These are phyloP conservation scores for Chalciporus sphaerocephalus DNA, from an alignment of 768 basidiomycete species.

Conservation along the genomic window DNA sequence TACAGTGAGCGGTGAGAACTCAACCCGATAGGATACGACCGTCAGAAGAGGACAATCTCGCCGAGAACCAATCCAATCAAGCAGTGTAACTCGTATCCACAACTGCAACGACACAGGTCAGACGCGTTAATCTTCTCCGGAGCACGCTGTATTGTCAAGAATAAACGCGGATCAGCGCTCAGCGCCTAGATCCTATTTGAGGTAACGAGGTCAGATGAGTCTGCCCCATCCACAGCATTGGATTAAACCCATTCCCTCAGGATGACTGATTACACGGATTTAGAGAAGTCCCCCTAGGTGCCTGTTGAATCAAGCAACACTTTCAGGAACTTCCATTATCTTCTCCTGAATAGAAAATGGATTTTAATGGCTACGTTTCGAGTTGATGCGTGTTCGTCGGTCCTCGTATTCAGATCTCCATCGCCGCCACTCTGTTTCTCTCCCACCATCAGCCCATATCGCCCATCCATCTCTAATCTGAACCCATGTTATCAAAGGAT, in stretches of 20 bases:
- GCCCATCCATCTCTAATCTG: constrained; percentile 79
- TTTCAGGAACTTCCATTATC: not conserved
- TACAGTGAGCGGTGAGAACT: too few species aligned
- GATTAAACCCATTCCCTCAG: constrained; percentile 43
- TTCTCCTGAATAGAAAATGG: not conserved
- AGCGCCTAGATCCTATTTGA: too few species aligned
- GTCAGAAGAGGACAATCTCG: too few species aligned
- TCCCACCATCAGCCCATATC: constrained; percentile 75
- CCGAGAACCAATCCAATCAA: too few species aligned
- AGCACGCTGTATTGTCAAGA: not conserved
- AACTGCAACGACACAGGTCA: not conserved
- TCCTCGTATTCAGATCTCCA: constrained; percentile 63
- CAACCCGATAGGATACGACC: too few species aligned
- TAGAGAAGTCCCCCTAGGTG: too few species aligned
- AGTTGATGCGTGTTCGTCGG: constrained; percentile 20
- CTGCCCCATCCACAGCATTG: constrained; percentile 15
- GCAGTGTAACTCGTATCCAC: too few species aligned
- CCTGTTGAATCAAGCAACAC: not conserved
- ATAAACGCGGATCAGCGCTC: not conserved
- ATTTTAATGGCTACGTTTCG: constrained; percentile 17
- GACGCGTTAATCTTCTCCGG: not conserved
- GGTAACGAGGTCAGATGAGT: too few species aligned
- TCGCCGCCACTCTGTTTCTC: constrained; percentile 61
- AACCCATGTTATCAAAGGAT: constrained; percentile 60
- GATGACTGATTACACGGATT: constrained; percentile 31